Conservation (phyloP, 805 yeast species). For the Crinitomyces ghanaensis region DNA sequence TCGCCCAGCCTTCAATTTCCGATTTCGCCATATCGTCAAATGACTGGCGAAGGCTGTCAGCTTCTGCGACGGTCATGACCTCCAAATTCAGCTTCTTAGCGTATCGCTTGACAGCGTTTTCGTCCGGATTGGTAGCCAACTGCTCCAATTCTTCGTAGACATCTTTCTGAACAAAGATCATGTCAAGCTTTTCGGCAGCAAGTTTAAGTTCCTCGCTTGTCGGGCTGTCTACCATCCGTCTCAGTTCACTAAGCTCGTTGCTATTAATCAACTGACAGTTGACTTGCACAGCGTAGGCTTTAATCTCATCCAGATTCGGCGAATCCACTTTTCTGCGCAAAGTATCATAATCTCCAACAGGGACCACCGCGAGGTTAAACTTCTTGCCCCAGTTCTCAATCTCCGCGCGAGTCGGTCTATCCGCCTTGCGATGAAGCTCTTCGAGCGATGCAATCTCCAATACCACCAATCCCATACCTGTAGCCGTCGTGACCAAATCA, state of each 20-base stretch:
- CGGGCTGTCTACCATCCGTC: conserved; percentile 10
- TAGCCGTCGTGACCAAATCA: conserved; percentile 24
- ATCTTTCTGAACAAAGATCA: conserved; percentile 13
- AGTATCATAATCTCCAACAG: conserved; percentile 10
- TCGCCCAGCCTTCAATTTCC: conserved; percentile 19
- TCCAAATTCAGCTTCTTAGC: conserved; percentile 12
- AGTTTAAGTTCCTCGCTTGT: conserved; percentile 11
- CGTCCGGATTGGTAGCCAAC: conserved; percentile 15
- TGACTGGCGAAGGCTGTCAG: conserved; percentile 15
- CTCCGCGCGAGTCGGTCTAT: conserved; percentile 14
- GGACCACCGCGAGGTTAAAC: conserved; percentile 10
- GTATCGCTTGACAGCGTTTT: conserved; percentile 9
- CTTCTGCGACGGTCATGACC: conserved; percentile 12
- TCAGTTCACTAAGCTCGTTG: conserved; percentile 9
- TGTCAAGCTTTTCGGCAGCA: conserved; percentile 11
- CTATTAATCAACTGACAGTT: conserved; percentile 9
- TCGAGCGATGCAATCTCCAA: conserved; percentile 26
- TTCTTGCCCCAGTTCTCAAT: conserved; percentile 8
- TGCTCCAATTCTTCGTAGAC: conserved; percentile 17
- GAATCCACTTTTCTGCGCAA: conserved; percentile 12
- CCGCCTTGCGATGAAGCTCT: conserved; percentile 16
- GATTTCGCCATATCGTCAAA: conserved; percentile 21
- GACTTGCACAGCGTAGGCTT: conserved; percentile 5
- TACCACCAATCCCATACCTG: conserved; percentile 26
- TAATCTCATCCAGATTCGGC: conserved; percentile 14